Conservation (phyloP, 2,329 filamentous ascomycete species). For the Aspergillus jensenii region DNA sequence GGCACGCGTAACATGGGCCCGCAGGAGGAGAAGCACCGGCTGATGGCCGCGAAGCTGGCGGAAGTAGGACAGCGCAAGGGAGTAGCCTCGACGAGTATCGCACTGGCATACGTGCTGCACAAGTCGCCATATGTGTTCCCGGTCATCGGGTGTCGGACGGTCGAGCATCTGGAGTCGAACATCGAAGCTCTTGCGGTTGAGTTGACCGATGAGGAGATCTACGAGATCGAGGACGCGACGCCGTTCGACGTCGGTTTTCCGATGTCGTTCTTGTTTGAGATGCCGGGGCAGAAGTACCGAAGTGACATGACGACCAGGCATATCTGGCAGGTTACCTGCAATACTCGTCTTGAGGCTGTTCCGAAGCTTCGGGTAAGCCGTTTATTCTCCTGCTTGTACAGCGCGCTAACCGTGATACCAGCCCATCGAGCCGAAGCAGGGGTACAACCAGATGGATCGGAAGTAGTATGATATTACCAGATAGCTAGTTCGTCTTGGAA, state of each 20-base stretch:
- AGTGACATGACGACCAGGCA: neutral
- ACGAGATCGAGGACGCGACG: neutral
- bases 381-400: neutral
- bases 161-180: neutral
- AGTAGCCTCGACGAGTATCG: neutral
- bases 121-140: constrained; percentile 2
- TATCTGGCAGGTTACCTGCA: constrained; percentile 1
- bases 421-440: neutral
- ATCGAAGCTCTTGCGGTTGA: neutral
- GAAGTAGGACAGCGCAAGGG: neutral
- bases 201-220: neutral
- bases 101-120: constrained; percentile 2
- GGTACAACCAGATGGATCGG: constrained; percentile 1
- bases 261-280: neutral
- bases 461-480: neutral
- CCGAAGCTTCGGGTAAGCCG: neutral
- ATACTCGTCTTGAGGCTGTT: neutral
- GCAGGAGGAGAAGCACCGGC: neutral
- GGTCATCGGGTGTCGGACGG: neutral
- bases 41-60: neutral
- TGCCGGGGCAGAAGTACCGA: neutral
- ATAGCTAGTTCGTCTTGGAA: neutral
- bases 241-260: constrained; percentile 1
- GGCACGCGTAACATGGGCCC: neutral
- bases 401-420: neutral